Conservation (phyloP, 768 basidiomycete genomes). For the Mycena metata region DNA sequence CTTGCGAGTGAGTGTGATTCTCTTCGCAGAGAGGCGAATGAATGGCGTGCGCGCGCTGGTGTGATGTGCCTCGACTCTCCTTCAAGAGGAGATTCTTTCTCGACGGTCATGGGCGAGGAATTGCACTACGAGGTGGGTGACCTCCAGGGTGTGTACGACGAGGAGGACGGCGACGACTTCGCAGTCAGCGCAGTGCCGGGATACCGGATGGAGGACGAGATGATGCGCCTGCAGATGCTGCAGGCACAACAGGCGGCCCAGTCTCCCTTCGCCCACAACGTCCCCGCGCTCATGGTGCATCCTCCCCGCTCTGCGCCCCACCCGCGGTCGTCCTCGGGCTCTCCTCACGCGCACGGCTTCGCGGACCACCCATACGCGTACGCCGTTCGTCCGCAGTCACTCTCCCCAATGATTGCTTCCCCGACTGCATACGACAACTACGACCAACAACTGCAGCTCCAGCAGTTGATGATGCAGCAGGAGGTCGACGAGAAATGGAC, state of each 20-base stretch:
- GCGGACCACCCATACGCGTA: constrained; percentile 32
- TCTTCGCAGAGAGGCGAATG: constrained; percentile 79
- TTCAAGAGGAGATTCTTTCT: constrained; percentile 64
- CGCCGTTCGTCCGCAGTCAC: constrained; percentile 24
- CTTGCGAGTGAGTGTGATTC: constrained; percentile 74
- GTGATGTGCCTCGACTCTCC: constrained; percentile 69
- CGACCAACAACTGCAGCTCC: constrained; percentile 40
- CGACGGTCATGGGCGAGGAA: constrained; percentile 63
- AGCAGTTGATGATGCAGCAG: constrained; percentile 39
- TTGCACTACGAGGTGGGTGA: constrained; percentile 44
- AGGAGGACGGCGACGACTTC: constrained; percentile 37
- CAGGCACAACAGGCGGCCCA: constrained; percentile 30
- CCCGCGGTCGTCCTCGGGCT: constrained; percentile 28
- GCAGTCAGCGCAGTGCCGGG: constrained; percentile 31
- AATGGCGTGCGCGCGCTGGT: constrained; percentile 73
- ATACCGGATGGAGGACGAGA: constrained; percentile 38
- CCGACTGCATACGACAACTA: constrained; percentile 37
- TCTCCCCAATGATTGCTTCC: constrained; percentile 37
- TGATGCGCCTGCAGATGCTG: constrained; percentile 39
- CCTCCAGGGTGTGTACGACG: constrained; percentile 35
- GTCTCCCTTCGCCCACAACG: constrained; percentile 37
- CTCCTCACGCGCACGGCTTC: constrained; percentile 26
- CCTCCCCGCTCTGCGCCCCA: constrained; percentile 25
- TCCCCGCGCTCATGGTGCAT: constrained; percentile 20
- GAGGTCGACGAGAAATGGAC: constrained; percentile 39